Evolutionary conservation across 805 yeast species (phyloP), one percentile per base, ranked within the genome.

Genomic region (Schwanniomyces vanrijiae): DNA sequence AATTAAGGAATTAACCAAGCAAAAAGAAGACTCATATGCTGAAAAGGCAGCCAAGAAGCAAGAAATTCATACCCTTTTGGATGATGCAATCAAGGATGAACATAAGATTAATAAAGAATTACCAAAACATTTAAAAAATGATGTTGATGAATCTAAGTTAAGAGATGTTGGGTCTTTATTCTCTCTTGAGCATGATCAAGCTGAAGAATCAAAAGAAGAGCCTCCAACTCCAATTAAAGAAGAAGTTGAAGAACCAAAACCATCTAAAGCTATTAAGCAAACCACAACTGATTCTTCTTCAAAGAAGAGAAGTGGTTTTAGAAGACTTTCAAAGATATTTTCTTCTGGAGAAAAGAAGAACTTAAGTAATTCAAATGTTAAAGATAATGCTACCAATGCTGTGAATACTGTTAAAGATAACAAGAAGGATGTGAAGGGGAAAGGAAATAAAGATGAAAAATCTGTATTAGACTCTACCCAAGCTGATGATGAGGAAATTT

Each of bases 91-190:
- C 65, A 80, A 64, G 42, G 78, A 76, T 43, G 80, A 75, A 54
- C 75, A 69, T 55, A 69, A 67, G 45, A 76, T 80, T 55, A 78
- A 79, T 54, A 59, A 53, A 11, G 76, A 70, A 46, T 71, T 77
- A 50, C 85, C 85, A 10, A 81, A 76, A 42, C 85, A 80, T 61
- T 66, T 80, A 56, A 71, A 66, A 49, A 60, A 47, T 14, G 62
- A 62, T 4, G 54, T 73, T 11, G 63, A 70, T 48, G 77, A 72
- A 49, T 50, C 53, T 40, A 62, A 63, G 49, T 56, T 71, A 31
- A 61, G 63, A 29, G 78, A 73, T 51, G 66, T 73, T 16, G 63
- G 69, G 4, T 70, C 76, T 1, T 56, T 73, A 16, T 73, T 73
- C 49, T 58, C 72, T 1, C 68, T 55, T 13, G 74, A 68, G 31